Base-by-base conservation (phyloP, 306 rosid species). In the Dryas drummondii region DNA sequence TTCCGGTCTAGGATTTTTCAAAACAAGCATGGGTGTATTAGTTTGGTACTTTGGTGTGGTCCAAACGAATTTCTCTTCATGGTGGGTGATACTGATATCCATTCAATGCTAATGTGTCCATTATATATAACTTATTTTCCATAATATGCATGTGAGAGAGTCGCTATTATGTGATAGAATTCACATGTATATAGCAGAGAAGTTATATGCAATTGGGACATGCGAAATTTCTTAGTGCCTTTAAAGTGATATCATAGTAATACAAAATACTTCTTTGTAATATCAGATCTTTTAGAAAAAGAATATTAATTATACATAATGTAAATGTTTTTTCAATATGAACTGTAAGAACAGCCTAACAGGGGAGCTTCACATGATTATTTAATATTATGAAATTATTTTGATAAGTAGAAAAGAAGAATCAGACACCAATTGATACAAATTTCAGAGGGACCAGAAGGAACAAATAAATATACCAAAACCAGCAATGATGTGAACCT, bases 401-500 rank as follows among this genome's bases (percentile, higher is more conserved):
- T 22, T 22, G 22, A 9, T 45, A 52, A 46, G 9, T 50, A 12
- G 10, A 15, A 62, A 13, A 44, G 14, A 53, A 41, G n/a, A 41
- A 12, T 22, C 54, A 46, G 17, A 44, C 42, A 47, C 71, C 37
- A 32, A 32, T 11, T 67, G 42, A 2, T 8, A 47, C 47, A 63
- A 14, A 47, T 10, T 19, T 19, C 12, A 53, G 13, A 17, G 9
- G 42, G 9, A 27, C 44, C 46, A 14, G 66, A 41, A 14, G 22
- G 26, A 9, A 6, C 32, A 9, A 26, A 19, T 15, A 15, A 5
- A 68, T 49, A 17, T 12, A 17, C 49, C 54, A 59, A 26, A 53
- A 13, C 57, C 17, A 57, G 61, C 44, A 19, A 12, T 66, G 81
- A 76, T 71, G 78, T 73, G 64, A 82, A 72, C 76, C 22, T 51